Evolutionary conservation across 2,329 filamentous ascomycete species (phyloP), one percentile per base, ranked within the genome.

Genomic region (Aureobasidium lini): DNA sequence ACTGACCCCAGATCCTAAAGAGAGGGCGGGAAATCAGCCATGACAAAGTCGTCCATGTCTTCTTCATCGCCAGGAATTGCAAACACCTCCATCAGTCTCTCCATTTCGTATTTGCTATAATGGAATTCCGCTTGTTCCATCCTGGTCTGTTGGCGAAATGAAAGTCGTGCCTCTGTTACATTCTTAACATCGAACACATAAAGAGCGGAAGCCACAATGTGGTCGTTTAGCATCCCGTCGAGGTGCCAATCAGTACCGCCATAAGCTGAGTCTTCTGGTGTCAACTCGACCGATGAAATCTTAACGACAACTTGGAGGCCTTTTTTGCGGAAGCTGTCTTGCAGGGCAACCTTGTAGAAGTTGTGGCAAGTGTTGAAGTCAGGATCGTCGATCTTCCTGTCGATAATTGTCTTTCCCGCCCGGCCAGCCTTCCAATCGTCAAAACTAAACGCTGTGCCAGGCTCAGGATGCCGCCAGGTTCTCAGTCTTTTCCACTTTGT

Each of bases 291-390:
- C 23, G 74, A 77, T 1, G 80, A 76, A 63, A 87, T 73, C 65
- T 85, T 84, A 16, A 85, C 77, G 56, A 87, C 81, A 23, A 87
- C 68, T 64, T 87, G 84, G 10, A 86, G 64, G 2, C 78, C 77
- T 4, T 67, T 67, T 1, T 74, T 65, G 9, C 68, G 64, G 60
- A 73, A 77, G 11, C 72, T 64, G 16, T 67, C 44, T 48, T 48
- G 28, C 6, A 48, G 28, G 31, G 44, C 28, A 34, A 48, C 13
- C 29, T 34, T 48, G 15, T 48, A 48, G 23, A 34, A 43, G 16
- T 43, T 43, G 40, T 43, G 16, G 40, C 40, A 43, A 43, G 40
- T 43, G 31, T 48, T 48, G 11, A 16, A 34, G 23, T n/a, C 11
- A 16, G 23, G 44, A 34, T 48, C 8, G 11, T 16, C 31, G 44